phyloP scores from a whole-genome alignment of 306 rosid species.

The Malus asiatica region DNA sequence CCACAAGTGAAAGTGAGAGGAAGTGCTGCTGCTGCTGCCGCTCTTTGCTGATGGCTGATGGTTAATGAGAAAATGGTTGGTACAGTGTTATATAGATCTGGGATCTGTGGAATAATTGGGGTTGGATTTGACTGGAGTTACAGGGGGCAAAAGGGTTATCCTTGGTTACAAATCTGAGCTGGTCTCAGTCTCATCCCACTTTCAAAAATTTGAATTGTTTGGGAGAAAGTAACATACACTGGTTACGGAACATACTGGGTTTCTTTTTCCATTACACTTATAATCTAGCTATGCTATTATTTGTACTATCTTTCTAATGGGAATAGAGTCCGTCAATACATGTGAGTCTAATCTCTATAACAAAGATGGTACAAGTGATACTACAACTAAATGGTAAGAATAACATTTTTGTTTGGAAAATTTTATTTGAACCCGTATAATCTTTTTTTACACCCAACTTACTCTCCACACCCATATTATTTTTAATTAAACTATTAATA shows the following conservation, averaged over 20 bases:
- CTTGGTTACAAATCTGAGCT: constrained; percentile 8
- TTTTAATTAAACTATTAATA: too few relatives aligned
- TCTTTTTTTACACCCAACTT: too few relatives aligned
- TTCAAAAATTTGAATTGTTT: constrained; percentile 23
- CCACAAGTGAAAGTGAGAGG: constrained; percentile 36
- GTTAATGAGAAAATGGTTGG: background rate
- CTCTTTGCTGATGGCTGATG: too few relatives aligned
- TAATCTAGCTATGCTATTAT: too few relatives aligned
- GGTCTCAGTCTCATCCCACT: constrained; percentile 1
- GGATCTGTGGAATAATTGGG: constrained; percentile 5
- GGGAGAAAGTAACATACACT: constrained; percentile 45
- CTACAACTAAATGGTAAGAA: too few relatives aligned
- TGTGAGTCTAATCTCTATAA: too few relatives aligned
- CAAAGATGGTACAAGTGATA: too few relatives aligned
- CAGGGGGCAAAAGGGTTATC: constrained; percentile 5
- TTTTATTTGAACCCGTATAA: too few relatives aligned
- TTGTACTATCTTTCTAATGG: too few relatives aligned
- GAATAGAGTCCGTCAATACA: too few relatives aligned
- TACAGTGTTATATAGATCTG: background rate
- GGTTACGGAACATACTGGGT: constrained; percentile 30
- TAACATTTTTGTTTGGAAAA: too few relatives aligned
- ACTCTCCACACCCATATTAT: too few relatives aligned
- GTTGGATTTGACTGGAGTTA: constrained; percentile 22
- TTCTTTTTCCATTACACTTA: background rate
- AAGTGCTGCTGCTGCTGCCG: constrained; percentile 3